Conservation (phyloP, 345 rosid genomes). For the Ceriops decandra region DNA sequence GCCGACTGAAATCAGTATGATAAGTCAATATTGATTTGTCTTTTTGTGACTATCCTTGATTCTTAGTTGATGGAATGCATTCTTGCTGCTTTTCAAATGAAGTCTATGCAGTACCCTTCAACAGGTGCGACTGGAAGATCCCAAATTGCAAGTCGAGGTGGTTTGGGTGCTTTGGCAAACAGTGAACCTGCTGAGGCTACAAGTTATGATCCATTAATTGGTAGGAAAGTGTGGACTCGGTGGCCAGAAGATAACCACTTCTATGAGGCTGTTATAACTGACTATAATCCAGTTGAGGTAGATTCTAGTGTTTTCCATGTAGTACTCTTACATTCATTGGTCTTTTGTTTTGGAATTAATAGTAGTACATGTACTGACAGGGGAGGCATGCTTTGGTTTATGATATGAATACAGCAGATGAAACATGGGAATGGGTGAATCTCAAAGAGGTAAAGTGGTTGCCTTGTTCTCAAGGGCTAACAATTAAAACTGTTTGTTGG, state of each 20-base stretch:
- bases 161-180: slow-evolving; percentile 44
- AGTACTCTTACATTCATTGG: slow-evolving; percentile 11
- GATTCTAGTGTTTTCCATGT: slow-evolving; percentile 7
- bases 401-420: slow-evolving; percentile 63
- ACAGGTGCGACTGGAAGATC: slow-evolving; percentile 63
- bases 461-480: slow-evolving; percentile 6
- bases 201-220: slow-evolving; percentile 64
- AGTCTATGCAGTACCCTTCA: slow-evolving; percentile 67
- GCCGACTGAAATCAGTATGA: background rate
- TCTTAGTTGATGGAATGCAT: slow-evolving; percentile 21
- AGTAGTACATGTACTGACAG: slow-evolving; percentile 35
- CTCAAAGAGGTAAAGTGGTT: slow-evolving; percentile 79
- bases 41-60: background rate
- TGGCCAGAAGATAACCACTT: slow-evolving; percentile 95
- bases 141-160: slow-evolving; percentile 45
- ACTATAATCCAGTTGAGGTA: slow-evolving; percentile 67
- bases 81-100: slow-evolving; percentile 37
- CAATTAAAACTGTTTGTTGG: background rate
- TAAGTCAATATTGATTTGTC: background rate
- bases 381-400: slow-evolving; percentile 92
- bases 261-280: slow-evolving; percentile 84
- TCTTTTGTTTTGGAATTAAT: slow-evolving; percentile 19
- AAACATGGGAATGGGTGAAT: slow-evolving; percentile 97
- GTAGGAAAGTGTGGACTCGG: slow-evolving; percentile 91
- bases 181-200: slow-evolving; percentile 68